Conservation (phyloP, 2,329 filamentous ascomycete species). For the Penicillium sclerotigenum region DNA sequence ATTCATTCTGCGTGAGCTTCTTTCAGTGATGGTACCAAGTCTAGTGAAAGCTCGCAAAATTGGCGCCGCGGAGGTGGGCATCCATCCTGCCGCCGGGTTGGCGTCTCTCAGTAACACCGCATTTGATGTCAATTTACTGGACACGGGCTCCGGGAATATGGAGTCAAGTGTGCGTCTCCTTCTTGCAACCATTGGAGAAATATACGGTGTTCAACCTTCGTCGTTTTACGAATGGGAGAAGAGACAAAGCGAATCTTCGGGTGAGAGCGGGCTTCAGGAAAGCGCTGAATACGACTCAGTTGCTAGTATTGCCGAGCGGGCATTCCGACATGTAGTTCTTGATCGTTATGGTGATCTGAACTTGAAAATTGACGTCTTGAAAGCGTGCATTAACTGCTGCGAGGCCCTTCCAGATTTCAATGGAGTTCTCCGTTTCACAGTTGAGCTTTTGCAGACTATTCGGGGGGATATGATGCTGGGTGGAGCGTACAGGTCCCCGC, state of each 20-base stretch:
- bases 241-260: constrained; percentile 22
- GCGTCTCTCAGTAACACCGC: constrained; percentile 62
- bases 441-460: constrained; percentile 76
- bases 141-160: constrained; percentile 42
- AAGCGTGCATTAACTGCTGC: constrained; percentile 87
- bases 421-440: constrained; percentile 83
- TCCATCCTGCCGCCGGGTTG: constrained; percentile 87
- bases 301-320: constrained; percentile 42
- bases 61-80: constrained; percentile 91
- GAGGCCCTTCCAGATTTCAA: constrained; percentile 90
- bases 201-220: constrained; percentile 41
- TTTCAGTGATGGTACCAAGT: constrained; percentile 77
- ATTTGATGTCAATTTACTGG: constrained; percentile 44
- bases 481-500: constrained; percentile 65
- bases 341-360: constrained; percentile 69
- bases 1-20: constrained; percentile 79
- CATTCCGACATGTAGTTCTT: constrained; percentile 45
- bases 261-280: constrained; percentile 14
- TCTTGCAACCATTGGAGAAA: constrained; percentile 38
- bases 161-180: constrained; percentile 41
- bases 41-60: constrained; percentile 87
- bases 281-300: constrained; percentile 35
- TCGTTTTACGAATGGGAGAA: constrained; percentile 36
- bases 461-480: constrained; percentile 70
- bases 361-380: constrained; percentile 81